These are phyloP conservation scores for Phialophora macrospora DNA, from an alignment of 2,329 filamentous ascomycete genomes.

Conservation along the genomic window DNA sequence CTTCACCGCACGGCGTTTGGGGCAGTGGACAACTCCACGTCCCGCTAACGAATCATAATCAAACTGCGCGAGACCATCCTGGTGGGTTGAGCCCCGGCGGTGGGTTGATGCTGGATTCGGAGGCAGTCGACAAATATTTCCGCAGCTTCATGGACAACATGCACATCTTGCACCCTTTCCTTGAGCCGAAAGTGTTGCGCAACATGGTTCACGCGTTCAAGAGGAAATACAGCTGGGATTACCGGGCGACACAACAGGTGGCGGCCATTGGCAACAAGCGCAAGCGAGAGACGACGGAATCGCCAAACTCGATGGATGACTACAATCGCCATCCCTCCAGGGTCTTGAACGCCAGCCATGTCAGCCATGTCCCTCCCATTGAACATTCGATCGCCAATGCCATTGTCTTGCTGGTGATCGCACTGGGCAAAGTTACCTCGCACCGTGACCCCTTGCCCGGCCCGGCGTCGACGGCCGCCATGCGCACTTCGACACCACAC, in stretches of 20 bases:
- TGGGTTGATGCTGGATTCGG: conserved; percentile 58
- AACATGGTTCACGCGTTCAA: conserved; percentile 60
- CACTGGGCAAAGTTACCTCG: conserved; percentile 80
- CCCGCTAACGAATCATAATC: conserved; percentile 38
- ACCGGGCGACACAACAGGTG: conserved; percentile 21
- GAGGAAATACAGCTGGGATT: conserved; percentile 50
- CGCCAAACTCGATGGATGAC: conserved; percentile 32
- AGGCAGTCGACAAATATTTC: conserved; percentile 57
- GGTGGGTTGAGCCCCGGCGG: conserved; percentile 58
- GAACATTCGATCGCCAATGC: conserved; percentile 75
- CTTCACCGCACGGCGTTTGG: conserved; percentile 57
- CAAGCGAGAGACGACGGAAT: conserved; percentile 37
- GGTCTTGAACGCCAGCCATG: conserved; percentile 24
- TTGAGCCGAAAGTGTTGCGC: conserved; percentile 60
- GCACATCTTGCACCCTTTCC: conserved; percentile 67
- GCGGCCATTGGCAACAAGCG: conserved; percentile 35
- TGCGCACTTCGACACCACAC: conserved; percentile 43
- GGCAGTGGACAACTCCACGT: conserved; percentile 51
- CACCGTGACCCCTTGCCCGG: conserved; percentile 58
- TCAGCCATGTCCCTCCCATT: conserved; percentile 37
- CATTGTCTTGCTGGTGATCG: conserved; percentile 79
- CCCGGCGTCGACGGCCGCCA: conserved; percentile 44
- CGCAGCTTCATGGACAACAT: conserved; percentile 64
- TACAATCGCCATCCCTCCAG: conserved; percentile 36
- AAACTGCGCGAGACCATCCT: conserved; percentile 43